These are phyloP conservation scores for Avena sativa DNA, from an alignment of 176 grass and related monocot species.

Conservation along the genomic window DNA sequence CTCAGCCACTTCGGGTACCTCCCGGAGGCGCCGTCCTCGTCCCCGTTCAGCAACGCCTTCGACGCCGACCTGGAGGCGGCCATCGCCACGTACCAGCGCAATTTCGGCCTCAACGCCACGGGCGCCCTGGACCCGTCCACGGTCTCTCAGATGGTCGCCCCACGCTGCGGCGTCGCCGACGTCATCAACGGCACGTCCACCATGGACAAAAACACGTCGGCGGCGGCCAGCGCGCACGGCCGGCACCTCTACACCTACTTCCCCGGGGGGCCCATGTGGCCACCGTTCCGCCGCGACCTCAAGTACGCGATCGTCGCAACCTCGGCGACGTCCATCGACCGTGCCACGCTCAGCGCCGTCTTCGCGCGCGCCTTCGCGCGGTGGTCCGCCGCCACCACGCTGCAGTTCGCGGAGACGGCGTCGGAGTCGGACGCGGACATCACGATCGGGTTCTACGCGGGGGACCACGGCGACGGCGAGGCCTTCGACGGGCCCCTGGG, in stretches of 20 bases:
- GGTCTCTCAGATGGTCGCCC: slow-evolving; percentile 63
- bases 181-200: slow-evolving; percentile 71
- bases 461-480: slow-evolving; percentile 80
- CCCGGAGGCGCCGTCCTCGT: slow-evolving; percentile 40
- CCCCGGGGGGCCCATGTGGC: slow-evolving; percentile 71
- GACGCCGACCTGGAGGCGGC: slow-evolving; percentile 62
- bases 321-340: slow-evolving; percentile 64
- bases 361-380: slow-evolving; percentile 75
- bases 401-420: slow-evolving; percentile 68
- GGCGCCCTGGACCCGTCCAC: slow-evolving; percentile 71
- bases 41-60: slow-evolving; percentile 67
- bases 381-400: slow-evolving; percentile 68
- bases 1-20: slow-evolving; percentile 86
- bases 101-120: slow-evolving; percentile 73
- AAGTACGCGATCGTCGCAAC: slow-evolving; percentile 70
- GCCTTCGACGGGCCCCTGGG: slow-evolving; percentile 90
- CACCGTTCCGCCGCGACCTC: slow-evolving; percentile 51
- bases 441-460: slow-evolving; percentile 76
- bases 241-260: slow-evolving; percentile 74
- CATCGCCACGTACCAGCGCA: slow-evolving; percentile 74
- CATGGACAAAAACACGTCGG: slow-evolving; percentile 44
- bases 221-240: not conserved
- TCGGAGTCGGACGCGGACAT: slow-evolving; percentile 72
- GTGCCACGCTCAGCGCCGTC: slow-evolving; percentile 49
- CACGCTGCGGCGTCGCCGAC: slow-evolving; percentile 92